Percentiles rank a stretch among this genome's conserved stretches.
Evolutionary conservation across 192 early-diverging fungal species (phyloP).

Genomic region (Podila epigama): DNA sequence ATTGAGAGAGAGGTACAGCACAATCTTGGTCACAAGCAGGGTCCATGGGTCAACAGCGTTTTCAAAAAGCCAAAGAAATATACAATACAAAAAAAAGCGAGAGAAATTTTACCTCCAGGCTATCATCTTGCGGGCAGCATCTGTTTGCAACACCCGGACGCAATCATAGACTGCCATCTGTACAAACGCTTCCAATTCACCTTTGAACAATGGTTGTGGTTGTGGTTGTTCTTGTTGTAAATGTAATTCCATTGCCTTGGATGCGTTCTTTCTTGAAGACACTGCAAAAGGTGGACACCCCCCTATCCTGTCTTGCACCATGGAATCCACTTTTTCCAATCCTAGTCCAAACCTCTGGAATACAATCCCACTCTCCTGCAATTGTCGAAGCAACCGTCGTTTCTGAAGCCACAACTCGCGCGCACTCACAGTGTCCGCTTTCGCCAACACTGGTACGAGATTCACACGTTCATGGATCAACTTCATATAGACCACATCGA

Average conservation of each 20-base stretch:
- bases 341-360: slow-evolving; percentile 11
- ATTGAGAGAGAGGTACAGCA: too few relatives aligned
- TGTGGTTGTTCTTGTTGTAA: too few relatives aligned
- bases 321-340: slow-evolving; percentile 2
- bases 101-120: slow-evolving; percentile 6
- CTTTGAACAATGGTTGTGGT: neutral
- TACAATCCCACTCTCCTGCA: slow-evolving; percentile 12
- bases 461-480: slow-evolving; percentile 88
- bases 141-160: slow-evolving; percentile 5
- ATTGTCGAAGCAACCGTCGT: slow-evolving; percentile 60
- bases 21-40: too few relatives aligned
- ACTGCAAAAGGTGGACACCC: slow-evolving; percentile 11
- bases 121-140: slow-evolving; percentile 16
- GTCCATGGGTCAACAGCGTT: too few relatives aligned
- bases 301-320: slow-evolving; percentile 4
- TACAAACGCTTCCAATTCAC: slow-evolving; percentile 7
- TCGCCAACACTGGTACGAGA: slow-evolving; percentile 91
- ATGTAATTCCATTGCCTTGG: too few relatives aligned
- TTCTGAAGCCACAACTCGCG: slow-evolving; percentile 87
- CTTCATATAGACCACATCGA: slow-evolving; percentile 97
- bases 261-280: neutral
- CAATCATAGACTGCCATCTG: slow-evolving; percentile 9
- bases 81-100: too few relatives aligned
- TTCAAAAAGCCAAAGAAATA: too few relatives aligned
- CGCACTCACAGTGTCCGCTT: slow-evolving; percentile 89